Conservation (phyloP, 108 stramenopile species). For the Cyclotella cryptica region DNA sequence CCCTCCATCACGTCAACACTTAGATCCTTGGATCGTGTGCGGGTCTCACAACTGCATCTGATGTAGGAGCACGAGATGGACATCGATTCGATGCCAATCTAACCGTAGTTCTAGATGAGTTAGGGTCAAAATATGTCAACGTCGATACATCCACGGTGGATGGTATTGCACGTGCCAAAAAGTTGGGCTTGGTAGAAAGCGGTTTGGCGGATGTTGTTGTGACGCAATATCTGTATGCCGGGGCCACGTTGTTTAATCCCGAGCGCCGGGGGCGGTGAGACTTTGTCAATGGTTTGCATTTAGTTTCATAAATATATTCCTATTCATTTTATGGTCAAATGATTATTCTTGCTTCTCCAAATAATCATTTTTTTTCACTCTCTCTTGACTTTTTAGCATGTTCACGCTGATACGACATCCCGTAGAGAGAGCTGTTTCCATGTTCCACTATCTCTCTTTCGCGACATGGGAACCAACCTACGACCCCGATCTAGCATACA, state of each 20-base stretch:
- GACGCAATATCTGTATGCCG: constrained; percentile 37
- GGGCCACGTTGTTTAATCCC: constrained; percentile 29
- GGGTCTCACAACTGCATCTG: constrained; percentile 18
- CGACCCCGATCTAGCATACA: constrained; percentile 30
- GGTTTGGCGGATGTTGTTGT: constrained; percentile 37
- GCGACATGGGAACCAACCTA: constrained; percentile 36
- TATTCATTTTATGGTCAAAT: background rate
- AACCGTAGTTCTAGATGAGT: background rate
- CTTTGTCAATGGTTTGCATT: background rate
- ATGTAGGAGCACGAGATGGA: constrained; percentile 27
- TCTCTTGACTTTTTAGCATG: constrained; percentile 9
- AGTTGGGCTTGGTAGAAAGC: constrained; percentile 28
- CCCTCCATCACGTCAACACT: background rate
- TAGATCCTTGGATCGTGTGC: constrained; percentile 23
- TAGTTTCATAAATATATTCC: background rate
- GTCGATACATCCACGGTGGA: constrained; percentile 40
- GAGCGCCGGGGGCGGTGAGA: constrained; percentile 20
- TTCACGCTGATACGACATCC: constrained; percentile 27
- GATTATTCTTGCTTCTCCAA: no score
- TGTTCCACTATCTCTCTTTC: constrained; percentile 22
- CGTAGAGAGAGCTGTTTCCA: constrained; percentile 25
- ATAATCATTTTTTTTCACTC: background rate
- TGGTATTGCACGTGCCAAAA: constrained; percentile 34
- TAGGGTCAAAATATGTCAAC: constrained; percentile 35
- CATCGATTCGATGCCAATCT: constrained; percentile 24